A percentile compares a stretch with the other conserved stretches of the same genome.
These are phyloP conservation scores for Fusarium bulbicola DNA, from an alignment of 2,329 filamentous ascomycete genomes.

Conservation along the genomic window DNA sequence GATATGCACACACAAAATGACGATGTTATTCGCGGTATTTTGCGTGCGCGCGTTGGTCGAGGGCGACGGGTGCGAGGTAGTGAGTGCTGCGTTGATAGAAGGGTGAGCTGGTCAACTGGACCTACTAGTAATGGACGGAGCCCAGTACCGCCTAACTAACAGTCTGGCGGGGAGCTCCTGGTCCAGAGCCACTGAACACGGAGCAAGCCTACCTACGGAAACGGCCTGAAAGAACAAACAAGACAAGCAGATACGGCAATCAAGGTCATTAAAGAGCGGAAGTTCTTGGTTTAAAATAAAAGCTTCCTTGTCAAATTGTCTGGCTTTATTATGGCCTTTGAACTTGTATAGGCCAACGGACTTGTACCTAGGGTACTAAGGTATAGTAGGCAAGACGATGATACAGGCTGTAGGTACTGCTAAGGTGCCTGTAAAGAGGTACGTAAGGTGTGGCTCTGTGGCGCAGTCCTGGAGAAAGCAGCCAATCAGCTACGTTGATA, in stretches of 20 bases:
- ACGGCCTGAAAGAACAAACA: conserved; percentile 4
- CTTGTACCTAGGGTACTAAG: too few species aligned
- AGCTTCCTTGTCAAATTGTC: background rate
- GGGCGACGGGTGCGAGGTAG: background rate
- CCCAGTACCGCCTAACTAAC: background rate
- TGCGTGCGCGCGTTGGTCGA: conserved; percentile 12
- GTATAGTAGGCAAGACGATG: conserved; percentile 1
- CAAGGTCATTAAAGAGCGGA: background rate
- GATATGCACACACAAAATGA: background rate
- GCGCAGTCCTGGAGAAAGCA: background rate
- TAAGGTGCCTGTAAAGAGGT: background rate
- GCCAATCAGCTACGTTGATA: background rate
- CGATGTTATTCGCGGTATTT: conserved; percentile 1
- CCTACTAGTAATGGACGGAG: background rate
- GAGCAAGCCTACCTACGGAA: conserved; percentile 14
- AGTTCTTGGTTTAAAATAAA: background rate
- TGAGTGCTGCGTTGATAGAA: conserved; percentile 9
- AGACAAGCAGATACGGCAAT: background rate
- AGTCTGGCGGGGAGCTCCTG: conserved; percentile 22
- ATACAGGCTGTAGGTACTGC: background rate
- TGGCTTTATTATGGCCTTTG: background rate
- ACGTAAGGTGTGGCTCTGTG: conserved; percentile 7
- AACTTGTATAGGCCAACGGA: background rate
- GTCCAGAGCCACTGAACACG: conserved; percentile 8
- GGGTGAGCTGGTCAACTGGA: conserved; percentile 29